Evolutionary conservation across 2,329 filamentous ascomycete genomes (phyloP).

Genomic region (Xylariales sp.): DNA sequence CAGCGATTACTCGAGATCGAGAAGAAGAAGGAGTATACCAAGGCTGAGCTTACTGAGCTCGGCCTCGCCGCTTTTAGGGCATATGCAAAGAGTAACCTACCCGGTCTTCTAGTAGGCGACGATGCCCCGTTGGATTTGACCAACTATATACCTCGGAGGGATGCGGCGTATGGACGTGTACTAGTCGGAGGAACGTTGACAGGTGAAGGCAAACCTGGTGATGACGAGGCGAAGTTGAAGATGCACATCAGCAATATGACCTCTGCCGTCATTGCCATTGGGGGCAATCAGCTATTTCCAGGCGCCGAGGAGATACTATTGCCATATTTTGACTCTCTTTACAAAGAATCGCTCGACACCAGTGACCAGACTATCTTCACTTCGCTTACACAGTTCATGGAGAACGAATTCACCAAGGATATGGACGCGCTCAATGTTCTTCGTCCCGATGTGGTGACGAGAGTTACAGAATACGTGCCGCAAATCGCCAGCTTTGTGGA

Average conservation of each 20-base stretch:
- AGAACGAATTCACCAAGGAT: constrained; percentile 87
- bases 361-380: constrained; percentile 81
- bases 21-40: constrained; percentile 72
- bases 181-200: constrained; percentile 66
- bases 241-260: constrained; percentile 82
- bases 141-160: constrained; percentile 63
- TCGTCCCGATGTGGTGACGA: constrained; percentile 81
- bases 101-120: constrained; percentile 60
- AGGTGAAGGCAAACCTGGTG: constrained; percentile 71
- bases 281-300: constrained; percentile 62
- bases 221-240: constrained; percentile 87
- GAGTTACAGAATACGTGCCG: constrained; percentile 92
- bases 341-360: constrained; percentile 71
- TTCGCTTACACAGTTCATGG: constrained; percentile 85
- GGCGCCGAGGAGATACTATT: constrained; percentile 76
- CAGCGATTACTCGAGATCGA: constrained; percentile 84
- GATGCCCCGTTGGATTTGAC: constrained; percentile 58
- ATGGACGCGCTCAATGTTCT: constrained; percentile 89
- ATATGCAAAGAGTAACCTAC: constrained; percentile 67
- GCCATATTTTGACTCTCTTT: constrained; percentile 81
- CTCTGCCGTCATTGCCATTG: constrained; percentile 62
- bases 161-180: constrained; percentile 65
- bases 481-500: constrained; percentile 89
- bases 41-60: constrained; percentile 60
- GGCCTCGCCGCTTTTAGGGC: constrained; percentile 65